A percentile compares a stretch with the other conserved stretches of the same genome.
Conservation (phyloP, 345 rosid genomes). For the Kernera saxatilis region DNA sequence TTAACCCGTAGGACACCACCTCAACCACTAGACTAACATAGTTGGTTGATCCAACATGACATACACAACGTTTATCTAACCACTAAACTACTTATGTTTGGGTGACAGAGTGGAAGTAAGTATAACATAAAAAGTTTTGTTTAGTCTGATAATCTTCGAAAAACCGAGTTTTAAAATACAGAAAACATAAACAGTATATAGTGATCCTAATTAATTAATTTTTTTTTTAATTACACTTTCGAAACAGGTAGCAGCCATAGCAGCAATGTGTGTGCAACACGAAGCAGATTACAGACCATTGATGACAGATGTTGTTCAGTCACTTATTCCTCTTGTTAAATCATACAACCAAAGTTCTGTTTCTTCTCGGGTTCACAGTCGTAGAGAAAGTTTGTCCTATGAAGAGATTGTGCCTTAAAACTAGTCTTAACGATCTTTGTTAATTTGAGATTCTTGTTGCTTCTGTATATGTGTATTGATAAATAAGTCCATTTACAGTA, state of each 20-base stretch:
- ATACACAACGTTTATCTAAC: not conserved
- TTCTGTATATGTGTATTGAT: not conserved
- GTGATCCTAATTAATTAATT: too few relatives aligned
- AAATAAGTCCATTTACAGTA: too few relatives aligned
- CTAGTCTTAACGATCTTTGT: not conserved
- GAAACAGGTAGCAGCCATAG: conserved; percentile 93
- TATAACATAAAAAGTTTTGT: too few relatives aligned
- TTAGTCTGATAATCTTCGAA: too few relatives aligned
- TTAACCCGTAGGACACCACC: not conserved
- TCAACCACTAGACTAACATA: not conserved
- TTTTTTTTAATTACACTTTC: too few relatives aligned
- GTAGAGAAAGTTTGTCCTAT: conserved; percentile 16
- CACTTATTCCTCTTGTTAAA: conserved; percentile 72
- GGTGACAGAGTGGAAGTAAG: too few relatives aligned
- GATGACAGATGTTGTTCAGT: conserved; percentile 95
- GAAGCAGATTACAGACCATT: conserved; percentile 91
- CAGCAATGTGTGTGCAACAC: conserved; percentile 84
- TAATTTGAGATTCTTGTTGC: not conserved
- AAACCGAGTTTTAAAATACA: too few relatives aligned
- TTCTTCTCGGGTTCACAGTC: conserved; percentile 27
- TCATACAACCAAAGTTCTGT: conserved; percentile 32
- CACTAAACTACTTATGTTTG: not conserved
- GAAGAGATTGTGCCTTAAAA: not conserved
- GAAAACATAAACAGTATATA: too few relatives aligned
- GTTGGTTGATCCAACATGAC: not conserved